phyloP scores from a whole-genome alignment of 2,329 filamentous ascomycete species.

The Xylaria sp. region DNA sequence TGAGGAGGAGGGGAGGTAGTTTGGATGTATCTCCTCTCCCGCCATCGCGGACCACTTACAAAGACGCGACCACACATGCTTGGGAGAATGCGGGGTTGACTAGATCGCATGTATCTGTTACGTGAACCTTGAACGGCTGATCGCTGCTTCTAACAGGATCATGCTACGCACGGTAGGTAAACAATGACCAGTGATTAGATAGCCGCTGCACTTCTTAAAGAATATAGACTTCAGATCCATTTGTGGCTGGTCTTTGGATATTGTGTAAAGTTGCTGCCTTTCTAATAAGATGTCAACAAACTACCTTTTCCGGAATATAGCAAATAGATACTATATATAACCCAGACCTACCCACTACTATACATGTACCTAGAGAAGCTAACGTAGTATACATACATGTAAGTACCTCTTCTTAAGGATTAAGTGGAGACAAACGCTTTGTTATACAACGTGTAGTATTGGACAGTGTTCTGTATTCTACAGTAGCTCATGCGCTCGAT shows the following conservation, averaged over 20 bases:
- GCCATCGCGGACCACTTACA: slow-evolving; percentile 32
- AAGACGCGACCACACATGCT: slow-evolving; percentile 34
- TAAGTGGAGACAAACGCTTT: slow-evolving; percentile 20
- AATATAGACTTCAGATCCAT: not conserved
- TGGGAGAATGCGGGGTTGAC: slow-evolving; percentile 35
- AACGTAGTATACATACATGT: too few relatives aligned
- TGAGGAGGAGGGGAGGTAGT: slow-evolving; percentile 25
- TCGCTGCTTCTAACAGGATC: slow-evolving; percentile 32
- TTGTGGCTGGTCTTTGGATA: not conserved
- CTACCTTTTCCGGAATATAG: slow-evolving; percentile 25
- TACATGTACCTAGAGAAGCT: not conserved
- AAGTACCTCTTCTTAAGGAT: not conserved
- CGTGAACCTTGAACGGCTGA: slow-evolving; percentile 25
- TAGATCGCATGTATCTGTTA: slow-evolving; percentile 17
- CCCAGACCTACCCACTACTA: too few relatives aligned
- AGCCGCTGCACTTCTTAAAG: not conserved
- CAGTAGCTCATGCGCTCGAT: not conserved
- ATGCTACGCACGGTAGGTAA: slow-evolving; percentile 17
- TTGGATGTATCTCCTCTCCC: slow-evolving; percentile 32
- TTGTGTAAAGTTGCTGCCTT: not conserved
- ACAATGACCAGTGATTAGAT: not conserved
- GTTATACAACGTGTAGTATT: not conserved
- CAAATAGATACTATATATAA: slow-evolving; percentile 22
- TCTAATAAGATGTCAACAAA: slow-evolving; percentile 27
- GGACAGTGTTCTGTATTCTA: not conserved